These are phyloP conservation scores for Aspergillus transmontanensis DNA, from an alignment of 2,329 filamentous ascomycete genomes.

Conservation along the genomic window DNA sequence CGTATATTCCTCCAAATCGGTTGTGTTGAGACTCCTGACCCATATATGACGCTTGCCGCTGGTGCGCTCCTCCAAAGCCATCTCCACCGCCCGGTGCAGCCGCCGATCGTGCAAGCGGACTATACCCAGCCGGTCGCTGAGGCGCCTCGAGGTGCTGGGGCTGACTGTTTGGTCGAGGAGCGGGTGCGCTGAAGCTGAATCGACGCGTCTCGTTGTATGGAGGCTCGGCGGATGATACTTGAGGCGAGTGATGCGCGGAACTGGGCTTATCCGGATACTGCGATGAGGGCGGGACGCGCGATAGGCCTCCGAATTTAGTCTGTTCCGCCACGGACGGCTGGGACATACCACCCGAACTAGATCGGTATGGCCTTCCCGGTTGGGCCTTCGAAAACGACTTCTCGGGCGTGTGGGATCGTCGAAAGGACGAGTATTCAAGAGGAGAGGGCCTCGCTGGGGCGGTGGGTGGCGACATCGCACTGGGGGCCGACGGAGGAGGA, in stretches of 20 bases:
- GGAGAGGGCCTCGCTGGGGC: constrained; percentile 47
- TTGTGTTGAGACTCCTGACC: constrained; percentile 34
- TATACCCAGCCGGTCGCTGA: constrained; percentile 37
- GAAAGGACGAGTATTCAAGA: constrained; percentile 63
- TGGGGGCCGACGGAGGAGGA: constrained; percentile 35
- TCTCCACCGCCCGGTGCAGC: constrained; percentile 26
- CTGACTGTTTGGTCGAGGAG: constrained; percentile 46
- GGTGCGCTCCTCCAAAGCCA: constrained; percentile 25
- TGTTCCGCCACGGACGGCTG: constrained; percentile 31
- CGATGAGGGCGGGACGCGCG: constrained; percentile 31
- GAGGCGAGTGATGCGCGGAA: constrained; percentile 38
- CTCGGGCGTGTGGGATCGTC: constrained; percentile 74
- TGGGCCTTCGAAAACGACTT: constrained; percentile 58
- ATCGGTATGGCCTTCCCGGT: constrained; percentile 37
- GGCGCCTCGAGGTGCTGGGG: constrained; percentile 41
- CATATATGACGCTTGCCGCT: constrained; percentile 32
- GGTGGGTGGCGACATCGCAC: constrained; percentile 48
- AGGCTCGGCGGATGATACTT: constrained; percentile 36
- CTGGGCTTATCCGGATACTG: constrained; percentile 40
- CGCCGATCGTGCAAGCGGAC: constrained; percentile 34
- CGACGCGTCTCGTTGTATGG: constrained; percentile 40
- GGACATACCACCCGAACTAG: constrained; percentile 38
- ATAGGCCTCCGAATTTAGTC: constrained; percentile 34
- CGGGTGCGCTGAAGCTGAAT: constrained; percentile 47
- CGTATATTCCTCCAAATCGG: constrained; percentile 36